phyloP scores from a whole-genome alignment of 75 land plant genomes.

The Pinus tabuliformis region DNA sequence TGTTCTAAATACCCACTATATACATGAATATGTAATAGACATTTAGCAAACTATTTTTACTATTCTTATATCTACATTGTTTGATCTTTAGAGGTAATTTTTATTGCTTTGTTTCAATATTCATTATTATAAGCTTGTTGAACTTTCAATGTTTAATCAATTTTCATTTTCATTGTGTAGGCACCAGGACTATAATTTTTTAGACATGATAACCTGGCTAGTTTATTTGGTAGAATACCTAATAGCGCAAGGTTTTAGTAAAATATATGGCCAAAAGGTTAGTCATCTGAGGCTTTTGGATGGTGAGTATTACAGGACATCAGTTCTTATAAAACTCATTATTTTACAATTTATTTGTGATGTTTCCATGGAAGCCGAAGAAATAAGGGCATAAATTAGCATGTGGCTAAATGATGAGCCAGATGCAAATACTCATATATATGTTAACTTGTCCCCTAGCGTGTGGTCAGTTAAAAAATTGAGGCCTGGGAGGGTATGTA shows the following conservation, averaged over 20 bases:
- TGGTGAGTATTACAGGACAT: conserved; percentile 58
- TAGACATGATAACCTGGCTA: conserved; percentile 89
- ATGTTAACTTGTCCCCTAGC: conserved; percentile 1
- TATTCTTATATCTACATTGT: neutral
- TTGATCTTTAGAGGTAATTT: neutral
- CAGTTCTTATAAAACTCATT: conserved; percentile 51
- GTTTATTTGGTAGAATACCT: conserved; percentile 63
- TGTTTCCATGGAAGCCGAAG: conserved; percentile 69
- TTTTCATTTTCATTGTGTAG: conserved; percentile 27
- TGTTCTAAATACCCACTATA: neutral
- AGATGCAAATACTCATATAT: conserved; percentile 15
- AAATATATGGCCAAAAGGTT: conserved; percentile 33
- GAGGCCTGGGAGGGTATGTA: conserved; percentile 11
- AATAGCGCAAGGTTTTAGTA: conserved; percentile 32
- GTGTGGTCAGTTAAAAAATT: neutral
- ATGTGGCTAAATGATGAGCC: conserved; percentile 28
- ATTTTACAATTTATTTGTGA: conserved; percentile 83
- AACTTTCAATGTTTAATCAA: neutral
- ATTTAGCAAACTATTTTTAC: neutral
- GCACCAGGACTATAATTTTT: conserved; percentile 73
- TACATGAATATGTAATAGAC: neutral
- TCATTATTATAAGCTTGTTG: neutral
- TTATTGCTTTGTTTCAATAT: neutral
- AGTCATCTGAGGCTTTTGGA: conserved; percentile 33
- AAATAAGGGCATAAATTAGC: conserved; percentile 66